These are phyloP conservation scores for Tylopilus rubrobrunneus DNA, from an alignment of 768 basidiomycete genomes.

Conservation along the genomic window DNA sequence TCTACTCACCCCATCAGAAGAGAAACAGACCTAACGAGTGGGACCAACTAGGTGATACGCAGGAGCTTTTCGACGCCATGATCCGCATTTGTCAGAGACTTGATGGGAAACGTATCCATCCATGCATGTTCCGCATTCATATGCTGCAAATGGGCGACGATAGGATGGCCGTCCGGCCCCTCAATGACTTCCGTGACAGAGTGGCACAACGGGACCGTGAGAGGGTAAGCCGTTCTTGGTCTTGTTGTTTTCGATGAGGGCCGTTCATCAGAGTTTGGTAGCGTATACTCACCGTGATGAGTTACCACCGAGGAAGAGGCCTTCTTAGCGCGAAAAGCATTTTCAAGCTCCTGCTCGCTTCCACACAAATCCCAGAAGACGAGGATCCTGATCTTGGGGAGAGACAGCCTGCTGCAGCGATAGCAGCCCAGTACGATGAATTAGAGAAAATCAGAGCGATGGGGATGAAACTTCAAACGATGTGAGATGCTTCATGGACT, in stretches of 20 bases:
- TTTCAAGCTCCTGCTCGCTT: slow-evolving; percentile 18
- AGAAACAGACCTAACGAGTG: neutral
- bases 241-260: neutral
- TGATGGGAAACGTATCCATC: slow-evolving; percentile 2
- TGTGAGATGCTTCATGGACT: neutral
- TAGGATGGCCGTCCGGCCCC: slow-evolving; percentile 20
- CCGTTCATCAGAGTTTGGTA: slow-evolving; percentile 1
- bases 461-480: neutral
- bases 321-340: slow-evolving; percentile 17
- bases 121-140: slow-evolving; percentile 23
- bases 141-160: slow-evolving; percentile 23
- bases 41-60: slow-evolving; percentile 10
- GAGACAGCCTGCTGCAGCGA: slow-evolving; percentile 8
- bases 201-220: slow-evolving; percentile 13
- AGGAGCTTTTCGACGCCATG: slow-evolving; percentile 10
- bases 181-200: slow-evolving; percentile 21
- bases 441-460: slow-evolving; percentile 14
- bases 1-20: neutral
- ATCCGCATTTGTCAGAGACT: slow-evolving; percentile 9
- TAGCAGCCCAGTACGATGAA: slow-evolving; percentile 8
- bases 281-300: slow-evolving; percentile 20
- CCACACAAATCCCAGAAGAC: slow-evolving; percentile 13
- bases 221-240: slow-evolving; percentile 4
- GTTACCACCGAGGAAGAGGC: slow-evolving; percentile 24
- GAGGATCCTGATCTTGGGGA: slow-evolving; percentile 20